These are phyloP conservation scores for Carex parvula DNA, from an alignment of 176 grass and related monocot genomes.

Conservation along the genomic window DNA sequence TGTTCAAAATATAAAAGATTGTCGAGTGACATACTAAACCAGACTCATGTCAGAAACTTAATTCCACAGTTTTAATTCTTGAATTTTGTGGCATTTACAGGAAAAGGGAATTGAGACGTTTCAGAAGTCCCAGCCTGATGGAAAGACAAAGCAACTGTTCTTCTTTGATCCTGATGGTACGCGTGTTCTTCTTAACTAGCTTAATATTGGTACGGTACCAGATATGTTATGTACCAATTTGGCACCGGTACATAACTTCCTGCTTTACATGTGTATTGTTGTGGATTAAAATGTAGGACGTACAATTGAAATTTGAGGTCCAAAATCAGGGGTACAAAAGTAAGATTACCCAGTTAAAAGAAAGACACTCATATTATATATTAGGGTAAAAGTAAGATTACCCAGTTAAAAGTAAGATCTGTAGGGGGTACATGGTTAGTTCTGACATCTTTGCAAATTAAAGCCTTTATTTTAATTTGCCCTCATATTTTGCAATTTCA, in stretches of 20 bases:
- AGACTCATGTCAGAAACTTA: too few species aligned
- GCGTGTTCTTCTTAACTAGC: not conserved
- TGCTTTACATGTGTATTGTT: not conserved
- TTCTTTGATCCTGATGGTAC: conserved; percentile 96
- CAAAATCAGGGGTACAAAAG: not conserved
- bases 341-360: too few species aligned
- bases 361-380: too few species aligned
- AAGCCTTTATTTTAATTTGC: too few species aligned
- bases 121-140: conserved; percentile 67
- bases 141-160: conserved; percentile 76
- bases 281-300: not conserved
- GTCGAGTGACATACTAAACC: too few species aligned
- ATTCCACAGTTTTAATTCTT: too few species aligned
- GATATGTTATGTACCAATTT: not conserved
- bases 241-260: not conserved
- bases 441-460: too few species aligned
- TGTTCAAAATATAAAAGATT: too few species aligned
- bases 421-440: too few species aligned
- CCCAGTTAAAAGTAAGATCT: too few species aligned
- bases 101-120: conserved; percentile 51
- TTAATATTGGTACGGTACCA: not conserved
- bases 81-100: not conserved
- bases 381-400: too few species aligned
- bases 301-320: not conserved
- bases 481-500: too few species aligned